Evolutionary conservation across 306 rosid genomes (phyloP).

Genomic region (Oxytropis ochrocephala): DNA sequence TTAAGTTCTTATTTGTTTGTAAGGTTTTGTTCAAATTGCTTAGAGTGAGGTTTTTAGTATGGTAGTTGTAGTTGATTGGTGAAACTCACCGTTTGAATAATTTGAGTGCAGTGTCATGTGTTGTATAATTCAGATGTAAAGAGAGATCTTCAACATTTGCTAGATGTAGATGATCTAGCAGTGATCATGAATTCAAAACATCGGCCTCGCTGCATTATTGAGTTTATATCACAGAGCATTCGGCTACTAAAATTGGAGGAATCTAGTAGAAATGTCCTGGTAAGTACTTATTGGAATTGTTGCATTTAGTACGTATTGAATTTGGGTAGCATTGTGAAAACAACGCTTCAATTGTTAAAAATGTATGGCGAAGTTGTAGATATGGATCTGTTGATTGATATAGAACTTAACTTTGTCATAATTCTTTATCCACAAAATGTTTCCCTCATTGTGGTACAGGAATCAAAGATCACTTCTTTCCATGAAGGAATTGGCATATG

Average conservation of each 20-base stretch:
- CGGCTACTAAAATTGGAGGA: slow-evolving; percentile 65
- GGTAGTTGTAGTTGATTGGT: background rate
- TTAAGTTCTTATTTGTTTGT: background rate
- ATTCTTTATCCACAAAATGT: background rate
- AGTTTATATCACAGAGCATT: slow-evolving; percentile 73
- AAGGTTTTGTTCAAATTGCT: background rate
- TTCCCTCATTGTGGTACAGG: slow-evolving; percentile 39
- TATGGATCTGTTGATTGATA: background rate
- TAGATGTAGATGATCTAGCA: slow-evolving; percentile 63
- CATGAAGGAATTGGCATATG: slow-evolving; percentile 87
- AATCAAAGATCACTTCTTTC: slow-evolving; percentile 64
- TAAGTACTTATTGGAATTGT: slow-evolving; percentile 22
- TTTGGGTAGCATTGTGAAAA: background rate
- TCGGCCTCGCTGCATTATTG: slow-evolving; percentile 70
- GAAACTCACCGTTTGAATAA: slow-evolving; percentile 24
- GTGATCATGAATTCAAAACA: slow-evolving; percentile 57
- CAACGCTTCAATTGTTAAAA: background rate
- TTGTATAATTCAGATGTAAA: slow-evolving; percentile 52
- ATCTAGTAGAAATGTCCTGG: slow-evolving; percentile 59
- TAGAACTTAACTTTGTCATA: background rate
- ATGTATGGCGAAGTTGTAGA: background rate
- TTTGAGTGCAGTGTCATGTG: slow-evolving; percentile 71
- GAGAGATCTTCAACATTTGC: slow-evolving; percentile 58
- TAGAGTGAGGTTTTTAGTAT: background rate
- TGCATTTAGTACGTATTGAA: slow-evolving; percentile 5